Evolutionary conservation across 768 basidiomycete species (phyloP).

Genomic region (Boletus bicolor): DNA sequence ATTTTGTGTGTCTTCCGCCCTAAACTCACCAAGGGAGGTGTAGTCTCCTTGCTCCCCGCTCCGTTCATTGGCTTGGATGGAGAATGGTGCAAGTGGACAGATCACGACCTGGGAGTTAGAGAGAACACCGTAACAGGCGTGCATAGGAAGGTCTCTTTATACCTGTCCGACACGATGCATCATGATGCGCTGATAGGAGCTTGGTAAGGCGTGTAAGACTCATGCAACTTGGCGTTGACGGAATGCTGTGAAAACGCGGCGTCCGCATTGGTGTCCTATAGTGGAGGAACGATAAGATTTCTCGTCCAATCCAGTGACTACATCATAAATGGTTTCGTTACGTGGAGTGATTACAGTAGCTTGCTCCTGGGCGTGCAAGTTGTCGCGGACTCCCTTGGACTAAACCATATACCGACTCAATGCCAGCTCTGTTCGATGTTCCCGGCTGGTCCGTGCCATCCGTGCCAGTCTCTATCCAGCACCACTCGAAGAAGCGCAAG

Average conservation of each 20-base stretch:
- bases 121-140: background rate
- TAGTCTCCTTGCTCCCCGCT: background rate
- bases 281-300: background rate
- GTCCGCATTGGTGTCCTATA: slow-evolving; percentile 17
- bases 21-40: background rate
- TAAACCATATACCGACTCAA: background rate
- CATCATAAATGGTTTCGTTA: background rate
- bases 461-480: slow-evolving; percentile 37
- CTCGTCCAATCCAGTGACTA: background rate
- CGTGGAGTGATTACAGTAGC: background rate
- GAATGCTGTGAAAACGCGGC: slow-evolving; percentile 15
- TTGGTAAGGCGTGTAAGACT: slow-evolving; percentile 14
- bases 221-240: slow-evolving; percentile 1
- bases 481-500: slow-evolving; percentile 45
- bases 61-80: slow-evolving; percentile 12
- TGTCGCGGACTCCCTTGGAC: slow-evolving; percentile 8
- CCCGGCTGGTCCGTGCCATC: slow-evolving; percentile 64
- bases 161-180: slow-evolving; percentile 17
- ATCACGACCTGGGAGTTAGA: background rate
- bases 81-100: background rate
- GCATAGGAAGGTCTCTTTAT: slow-evolving; percentile 9
- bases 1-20: slow-evolving; percentile 13
- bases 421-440: slow-evolving; percentile 54
- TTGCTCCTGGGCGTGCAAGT: too few relatives aligned
- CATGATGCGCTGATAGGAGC: slow-evolving; percentile 7